Conservation (phyloP, 2,329 filamentous ascomycete genomes). For the Phaeoacremonium minimum region DNA sequence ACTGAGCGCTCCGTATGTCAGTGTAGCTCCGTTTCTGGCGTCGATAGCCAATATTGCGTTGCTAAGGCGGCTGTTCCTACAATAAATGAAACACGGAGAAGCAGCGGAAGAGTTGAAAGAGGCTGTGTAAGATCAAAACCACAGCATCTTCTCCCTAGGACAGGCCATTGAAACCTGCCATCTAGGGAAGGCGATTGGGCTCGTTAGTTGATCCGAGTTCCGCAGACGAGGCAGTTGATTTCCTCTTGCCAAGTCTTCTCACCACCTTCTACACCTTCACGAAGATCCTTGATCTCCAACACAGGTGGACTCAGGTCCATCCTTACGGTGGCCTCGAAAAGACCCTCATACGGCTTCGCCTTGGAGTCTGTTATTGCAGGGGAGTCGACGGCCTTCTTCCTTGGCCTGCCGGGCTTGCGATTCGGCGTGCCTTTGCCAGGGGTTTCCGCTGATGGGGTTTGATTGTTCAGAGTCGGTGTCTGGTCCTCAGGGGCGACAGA, state of each 20-base stretch:
- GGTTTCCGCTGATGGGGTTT: constrained; percentile 10
- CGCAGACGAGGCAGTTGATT: constrained; percentile 46
- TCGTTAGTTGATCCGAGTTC: constrained; percentile 39
- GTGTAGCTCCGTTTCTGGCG: too few species aligned
- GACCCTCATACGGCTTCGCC: constrained; percentile 42
- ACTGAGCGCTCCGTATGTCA: too few species aligned
- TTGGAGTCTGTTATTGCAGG: constrained; percentile 23
- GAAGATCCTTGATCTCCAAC: constrained; percentile 48
- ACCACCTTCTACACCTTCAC: constrained; percentile 40
- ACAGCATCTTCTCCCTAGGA: too few species aligned
- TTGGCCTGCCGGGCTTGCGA: constrained; percentile 18
- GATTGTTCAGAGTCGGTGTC: constrained; percentile 18
- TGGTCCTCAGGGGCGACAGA: constrained; percentile 14
- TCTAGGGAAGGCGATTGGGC: too few species aligned
- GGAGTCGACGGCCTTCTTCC: constrained; percentile 28
- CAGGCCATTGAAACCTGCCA: too few species aligned
- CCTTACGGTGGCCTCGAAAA: constrained; percentile 46
- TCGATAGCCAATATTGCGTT: too few species aligned
- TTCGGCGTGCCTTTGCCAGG: constrained; percentile 19
- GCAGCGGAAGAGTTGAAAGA: too few species aligned
- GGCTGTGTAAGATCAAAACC: too few species aligned
- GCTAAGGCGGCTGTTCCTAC: too few species aligned
- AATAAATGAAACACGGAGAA: too few species aligned
- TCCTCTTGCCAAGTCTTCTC: constrained; percentile 50
- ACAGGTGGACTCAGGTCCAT: constrained; percentile 42